Conservation (phyloP, 768 basidiomycete genomes). For the Pleurotus giganteus region DNA sequence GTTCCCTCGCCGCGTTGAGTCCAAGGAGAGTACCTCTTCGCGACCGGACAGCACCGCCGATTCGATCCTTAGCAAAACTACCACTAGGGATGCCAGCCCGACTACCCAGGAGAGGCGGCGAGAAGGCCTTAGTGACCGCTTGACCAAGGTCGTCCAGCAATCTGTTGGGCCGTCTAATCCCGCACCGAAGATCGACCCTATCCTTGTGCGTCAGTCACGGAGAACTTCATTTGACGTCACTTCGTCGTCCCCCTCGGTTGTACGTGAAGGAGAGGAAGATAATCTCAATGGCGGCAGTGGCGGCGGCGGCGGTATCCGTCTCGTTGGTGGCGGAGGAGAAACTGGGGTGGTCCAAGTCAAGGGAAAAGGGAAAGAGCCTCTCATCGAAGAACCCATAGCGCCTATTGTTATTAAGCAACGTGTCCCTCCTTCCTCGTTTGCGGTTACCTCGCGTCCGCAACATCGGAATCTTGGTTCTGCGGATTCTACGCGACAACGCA, state of each 20-base stretch:
- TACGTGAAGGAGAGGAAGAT: background rate
- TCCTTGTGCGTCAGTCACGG: background rate
- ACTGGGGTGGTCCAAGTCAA: constrained; percentile 13
- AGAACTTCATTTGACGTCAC: background rate
- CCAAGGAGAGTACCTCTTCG: background rate
- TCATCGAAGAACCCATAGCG: constrained; percentile 32
- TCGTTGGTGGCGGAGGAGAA: constrained; percentile 12
- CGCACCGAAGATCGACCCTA: background rate
- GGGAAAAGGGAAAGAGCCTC: constrained; percentile 9
- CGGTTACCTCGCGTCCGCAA: constrained; percentile 58
- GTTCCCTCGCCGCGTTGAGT: constrained; percentile 11
- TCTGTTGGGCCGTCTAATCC: constrained; percentile 9
- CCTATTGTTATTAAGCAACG: constrained; percentile 62
- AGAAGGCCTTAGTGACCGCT: constrained; percentile 40
- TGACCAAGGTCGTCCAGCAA: constrained; percentile 37
- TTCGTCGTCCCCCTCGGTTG: background rate
- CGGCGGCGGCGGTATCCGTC: constrained; percentile 7
- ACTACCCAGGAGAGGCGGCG: constrained; percentile 18
- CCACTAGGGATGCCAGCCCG: constrained; percentile 4
- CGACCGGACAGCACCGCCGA: constrained; percentile 13
- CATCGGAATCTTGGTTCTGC: constrained; percentile 10
- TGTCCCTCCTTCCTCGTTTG: constrained; percentile 54
- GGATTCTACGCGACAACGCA: constrained; percentile 30
- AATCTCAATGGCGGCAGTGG: constrained; percentile 1
- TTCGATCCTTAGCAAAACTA: background rate